Percentiles rank a stretch among this genome's conserved stretches.
Conservation (phyloP, 768 basidiomycete genomes). For the Coprinopsis marcescibilis region DNA sequence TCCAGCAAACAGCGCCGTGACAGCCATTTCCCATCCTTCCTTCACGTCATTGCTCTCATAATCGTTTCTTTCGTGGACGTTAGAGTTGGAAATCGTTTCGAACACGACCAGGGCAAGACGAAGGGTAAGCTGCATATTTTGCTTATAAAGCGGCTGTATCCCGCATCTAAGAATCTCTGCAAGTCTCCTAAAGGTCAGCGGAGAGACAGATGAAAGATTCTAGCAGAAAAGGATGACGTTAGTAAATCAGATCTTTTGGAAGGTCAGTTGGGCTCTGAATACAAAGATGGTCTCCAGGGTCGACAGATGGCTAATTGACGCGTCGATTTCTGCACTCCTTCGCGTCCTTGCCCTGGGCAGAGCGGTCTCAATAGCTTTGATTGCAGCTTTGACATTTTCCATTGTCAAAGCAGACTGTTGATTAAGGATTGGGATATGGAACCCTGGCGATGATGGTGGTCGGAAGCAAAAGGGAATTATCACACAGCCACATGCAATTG, state of each 20-base stretch:
- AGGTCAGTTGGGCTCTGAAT: neutral
- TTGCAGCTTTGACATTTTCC: conserved; percentile 1
- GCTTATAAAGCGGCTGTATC: conserved; percentile 38
- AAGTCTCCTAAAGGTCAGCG: conserved; percentile 32
- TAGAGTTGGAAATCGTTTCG: neutral
- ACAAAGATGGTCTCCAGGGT: neutral
- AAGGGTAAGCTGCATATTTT: conserved; percentile 20
- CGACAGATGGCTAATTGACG: neutral
- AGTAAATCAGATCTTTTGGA: neutral
- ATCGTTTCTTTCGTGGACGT: neutral
- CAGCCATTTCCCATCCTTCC: conserved; percentile 8
- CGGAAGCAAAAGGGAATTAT: neutral
- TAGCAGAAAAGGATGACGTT: conserved; percentile 12
- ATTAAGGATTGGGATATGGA: neutral
- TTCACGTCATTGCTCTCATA: neutral
- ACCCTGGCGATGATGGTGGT: neutral
- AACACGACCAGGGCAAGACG: conserved; percentile 11
- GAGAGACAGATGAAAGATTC: conserved; percentile 34
- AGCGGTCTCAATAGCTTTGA: neutral
- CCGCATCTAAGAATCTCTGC: conserved; percentile 34
- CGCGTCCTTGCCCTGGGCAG: neutral
- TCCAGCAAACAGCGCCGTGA: conserved; percentile 14
- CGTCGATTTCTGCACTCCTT: neutral
- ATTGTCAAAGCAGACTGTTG: neutral
- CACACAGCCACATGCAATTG: neutral